Base-by-base conservation (phyloP, 345 rosid genomes). In the Combretum micranthum region DNA sequence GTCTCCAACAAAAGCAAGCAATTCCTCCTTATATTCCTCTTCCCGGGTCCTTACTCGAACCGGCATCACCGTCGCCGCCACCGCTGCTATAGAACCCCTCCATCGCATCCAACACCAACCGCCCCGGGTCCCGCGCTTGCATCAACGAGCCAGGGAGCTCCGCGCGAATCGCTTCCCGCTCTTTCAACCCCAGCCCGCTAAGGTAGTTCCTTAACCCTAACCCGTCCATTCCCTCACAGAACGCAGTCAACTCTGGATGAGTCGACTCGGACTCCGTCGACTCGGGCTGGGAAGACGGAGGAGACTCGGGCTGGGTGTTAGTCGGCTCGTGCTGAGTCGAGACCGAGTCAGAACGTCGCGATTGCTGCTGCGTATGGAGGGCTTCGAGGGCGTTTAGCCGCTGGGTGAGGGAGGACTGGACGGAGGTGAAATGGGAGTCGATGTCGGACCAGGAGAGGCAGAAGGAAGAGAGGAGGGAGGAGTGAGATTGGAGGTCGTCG, bases 161-260 rank as follows among this genome's bases (percentile, higher is more conserved):
- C 0, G 44, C 56, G 52, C 76, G 72, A 14, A 76, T 72, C 0
- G 69, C 55, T 1, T 52, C 68, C 19, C 78, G 58, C 60, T 77
- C 81, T 6, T 74, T 77, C 39, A 32, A 32, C n/a, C 68, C 54
- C n/a, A 20, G 57, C 15, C 62, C 72, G 8, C 47, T 67, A 12
- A 85, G 14, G 49, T 75, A 87, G 57, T 62, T 75, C 62, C 66
- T 70, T 70, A 87, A 69, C 50, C 89, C 88, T 56, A 55, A 62
- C 20, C 84, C 83, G 37, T 87, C 90, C 78, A 71, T 77, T 21
- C 66, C 75, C 80, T 81, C 83, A 66, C 90, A 86, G 32, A 82
- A 61, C 5, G 66, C 48, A 64, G 59, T 74, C 70, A 83, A 43
- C 64, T 83, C 77, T 23, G 79, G 60, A 43, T 73, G 60, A 65